Evolutionary conservation across 1,284 basidiomycete species (phyloP).

Genomic region (Heliocybe sulcata): DNA sequence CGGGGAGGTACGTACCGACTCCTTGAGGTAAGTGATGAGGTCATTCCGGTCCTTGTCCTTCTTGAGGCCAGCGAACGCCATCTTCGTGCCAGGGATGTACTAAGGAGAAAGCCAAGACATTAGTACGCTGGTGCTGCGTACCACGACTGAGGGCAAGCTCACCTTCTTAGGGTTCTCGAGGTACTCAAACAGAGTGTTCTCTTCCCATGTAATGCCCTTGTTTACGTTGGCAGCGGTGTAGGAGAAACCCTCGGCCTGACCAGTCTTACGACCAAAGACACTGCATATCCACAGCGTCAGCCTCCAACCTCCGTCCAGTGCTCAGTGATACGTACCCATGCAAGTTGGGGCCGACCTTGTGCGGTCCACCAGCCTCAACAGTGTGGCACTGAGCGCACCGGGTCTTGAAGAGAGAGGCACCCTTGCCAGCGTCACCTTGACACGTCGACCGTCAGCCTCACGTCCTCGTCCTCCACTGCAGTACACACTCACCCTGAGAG

Average conservation of each 20-base stretch:
- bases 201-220: conserved; percentile 86
- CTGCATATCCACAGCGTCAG: conserved; percentile 26
- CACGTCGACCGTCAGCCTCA: not conserved
- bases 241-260: conserved; percentile 81
- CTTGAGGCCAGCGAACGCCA: conserved; percentile 97
- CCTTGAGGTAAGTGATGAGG: conserved; percentile 76
- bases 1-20: conserved; percentile 37
- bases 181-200: conserved; percentile 90
- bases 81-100: conserved; percentile 96
- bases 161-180: conserved; percentile 97
- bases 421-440: conserved; percentile 82
- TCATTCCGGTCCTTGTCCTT: conserved; percentile 95
- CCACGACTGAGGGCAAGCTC: conserved; percentile 10
- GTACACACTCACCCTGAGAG: conserved; percentile 17
- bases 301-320: not conserved
- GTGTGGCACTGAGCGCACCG: conserved; percentile 99
- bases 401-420: conserved; percentile 91
- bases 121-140: conserved; percentile 6
- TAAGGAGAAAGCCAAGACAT: conserved; percentile 18
- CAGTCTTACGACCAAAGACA: conserved; percentile 84
- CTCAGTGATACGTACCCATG: conserved; percentile 65
- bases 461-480: not conserved
- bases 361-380: conserved; percentile 71
- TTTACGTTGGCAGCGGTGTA: conserved; percentile 97
- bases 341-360: conserved; percentile 94